These are phyloP conservation scores for Taiwanofungus camphoratus DNA, from an alignment of 1,284 basidiomycete genomes.

Conservation along the genomic window DNA sequence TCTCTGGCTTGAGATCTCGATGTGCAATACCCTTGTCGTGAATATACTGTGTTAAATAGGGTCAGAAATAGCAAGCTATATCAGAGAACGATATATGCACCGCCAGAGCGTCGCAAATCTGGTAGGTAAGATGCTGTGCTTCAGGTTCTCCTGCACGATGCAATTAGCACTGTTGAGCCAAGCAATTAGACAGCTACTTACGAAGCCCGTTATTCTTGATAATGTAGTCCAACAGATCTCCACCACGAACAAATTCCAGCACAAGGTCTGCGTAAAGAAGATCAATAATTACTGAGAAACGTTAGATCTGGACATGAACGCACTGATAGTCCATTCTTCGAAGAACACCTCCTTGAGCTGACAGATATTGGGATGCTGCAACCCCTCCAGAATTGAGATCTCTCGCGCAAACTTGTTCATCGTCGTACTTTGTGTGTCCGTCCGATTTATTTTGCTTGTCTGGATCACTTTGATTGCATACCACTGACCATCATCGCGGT, in stretches of 20 bases:
- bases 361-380: constrained; percentile 82
- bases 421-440: constrained; percentile 8
- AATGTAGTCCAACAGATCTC: constrained; percentile 85
- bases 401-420: constrained; percentile 55
- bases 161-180: constrained; percentile 1
- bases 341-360: constrained; percentile 74
- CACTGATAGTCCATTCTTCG: constrained; percentile 62
- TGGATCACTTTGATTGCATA: constrained; percentile 78
- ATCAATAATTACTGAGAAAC: background rate
- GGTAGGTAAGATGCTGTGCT: constrained; percentile 59
- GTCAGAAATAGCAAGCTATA: background rate
- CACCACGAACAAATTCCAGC: constrained; percentile 78
- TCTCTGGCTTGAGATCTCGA: constrained; percentile 92
- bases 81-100: constrained; percentile 35
- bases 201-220: constrained; percentile 50
- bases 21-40: constrained; percentile 76
- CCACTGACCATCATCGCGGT: constrained; percentile 52
- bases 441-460: constrained; percentile 33
- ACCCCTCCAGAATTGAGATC: constrained; percentile 69
- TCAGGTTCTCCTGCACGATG: constrained; percentile 45
- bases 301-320: constrained; percentile 16
- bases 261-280: constrained; percentile 51
- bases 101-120: constrained; percentile 68
- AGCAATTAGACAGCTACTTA: constrained; percentile 31
- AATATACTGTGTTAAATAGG: constrained; percentile 49